phyloP scores from a whole-genome alignment of 306 rosid genomes.

The Prunus fruticosa region DNA sequence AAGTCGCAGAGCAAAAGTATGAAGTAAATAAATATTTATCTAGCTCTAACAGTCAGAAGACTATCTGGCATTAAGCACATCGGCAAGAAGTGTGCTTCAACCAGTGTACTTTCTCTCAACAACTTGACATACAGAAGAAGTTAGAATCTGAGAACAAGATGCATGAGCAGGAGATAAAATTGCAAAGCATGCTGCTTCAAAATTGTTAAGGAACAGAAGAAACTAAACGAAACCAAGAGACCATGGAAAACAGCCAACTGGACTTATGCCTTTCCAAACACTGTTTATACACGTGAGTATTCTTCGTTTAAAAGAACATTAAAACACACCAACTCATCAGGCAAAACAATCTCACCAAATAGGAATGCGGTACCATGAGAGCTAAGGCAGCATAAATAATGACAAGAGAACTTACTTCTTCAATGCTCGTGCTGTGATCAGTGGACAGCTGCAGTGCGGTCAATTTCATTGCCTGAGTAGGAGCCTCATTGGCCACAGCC shows the following conservation, averaged over 20 bases:
- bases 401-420: slow-evolving; percentile 63
- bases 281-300: neutral
- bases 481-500: slow-evolving; percentile 37
- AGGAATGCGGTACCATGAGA: neutral
- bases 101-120: neutral
- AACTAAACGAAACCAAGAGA: slow-evolving; percentile 5
- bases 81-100: neutral
- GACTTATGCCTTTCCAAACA: neutral
- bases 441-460: slow-evolving; percentile 82
- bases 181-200: neutral
- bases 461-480: slow-evolving; percentile 54
- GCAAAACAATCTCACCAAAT: slow-evolving; percentile 1
- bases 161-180: neutral
- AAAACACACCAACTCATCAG: neutral
- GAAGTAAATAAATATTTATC: neutral
- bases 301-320: neutral
- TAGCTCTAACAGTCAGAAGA: neutral
- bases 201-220: neutral
- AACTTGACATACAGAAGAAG: neutral
- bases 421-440: slow-evolving; percentile 86
- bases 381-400: slow-evolving; percentile 1
- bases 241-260: neutral
- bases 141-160: neutral
- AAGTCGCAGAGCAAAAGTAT: neutral
- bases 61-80: neutral